Evolutionary conservation across 106 monocot genomes (phyloP).

Genomic region (Gastrodia elata): DNA sequence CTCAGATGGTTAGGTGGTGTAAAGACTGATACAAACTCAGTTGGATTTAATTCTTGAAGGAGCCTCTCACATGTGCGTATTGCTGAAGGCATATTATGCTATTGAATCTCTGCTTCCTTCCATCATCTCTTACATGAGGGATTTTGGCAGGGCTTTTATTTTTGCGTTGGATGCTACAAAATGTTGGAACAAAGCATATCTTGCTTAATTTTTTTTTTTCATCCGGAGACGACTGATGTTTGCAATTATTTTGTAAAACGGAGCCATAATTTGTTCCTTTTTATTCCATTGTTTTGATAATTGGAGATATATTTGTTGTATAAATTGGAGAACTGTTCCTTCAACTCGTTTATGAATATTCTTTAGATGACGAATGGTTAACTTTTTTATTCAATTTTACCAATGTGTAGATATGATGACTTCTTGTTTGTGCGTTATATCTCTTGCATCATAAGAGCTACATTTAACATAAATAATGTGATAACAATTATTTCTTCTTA

Average conservation of each 20-base stretch:
- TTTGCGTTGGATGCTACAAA: background rate
- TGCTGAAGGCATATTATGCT: background rate
- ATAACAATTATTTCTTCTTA: no score
- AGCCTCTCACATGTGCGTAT: background rate
- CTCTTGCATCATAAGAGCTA: no score
- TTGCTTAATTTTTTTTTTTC: background rate
- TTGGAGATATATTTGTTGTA: background rate
- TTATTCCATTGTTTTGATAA: constrained; percentile 1
- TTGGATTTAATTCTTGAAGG: background rate
- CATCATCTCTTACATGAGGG: background rate
- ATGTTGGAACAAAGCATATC: background rate
- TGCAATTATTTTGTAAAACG: constrained; percentile 1
- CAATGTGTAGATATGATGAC: background rate
- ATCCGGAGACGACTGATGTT: background rate
- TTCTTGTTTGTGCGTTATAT: background rate
- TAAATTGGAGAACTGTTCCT: background rate
- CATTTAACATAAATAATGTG: no score
- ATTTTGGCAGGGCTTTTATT: no score
- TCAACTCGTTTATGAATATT: background rate
- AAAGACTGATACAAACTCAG: background rate
- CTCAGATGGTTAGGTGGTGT: background rate
- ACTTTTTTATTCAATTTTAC: background rate
- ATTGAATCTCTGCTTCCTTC: background rate
- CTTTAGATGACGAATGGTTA: background rate
- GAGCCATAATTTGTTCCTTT: background rate